Base-by-base conservation (phyloP, 2,329 filamentous ascomycete genomes). In the Penicillium thymicola region DNA sequence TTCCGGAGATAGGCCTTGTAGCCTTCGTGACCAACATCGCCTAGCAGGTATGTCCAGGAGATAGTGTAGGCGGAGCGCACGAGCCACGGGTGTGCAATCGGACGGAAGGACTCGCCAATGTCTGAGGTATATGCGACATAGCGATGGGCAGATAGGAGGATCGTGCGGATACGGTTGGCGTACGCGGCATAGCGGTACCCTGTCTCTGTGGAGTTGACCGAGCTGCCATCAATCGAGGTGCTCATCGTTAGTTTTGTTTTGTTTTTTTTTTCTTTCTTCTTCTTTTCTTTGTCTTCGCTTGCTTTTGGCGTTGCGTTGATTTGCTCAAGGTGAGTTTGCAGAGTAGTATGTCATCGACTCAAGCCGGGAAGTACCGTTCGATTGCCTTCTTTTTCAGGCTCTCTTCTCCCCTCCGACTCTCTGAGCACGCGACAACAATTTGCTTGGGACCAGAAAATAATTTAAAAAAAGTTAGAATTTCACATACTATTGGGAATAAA, bases 101-200 rank as follows among this genome's bases (percentile, higher is more conserved):
- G 94, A 2, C 94, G 86, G 76, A 99, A 99, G 0, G 90, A 95
- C 75, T 99, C 94, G 72, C 94, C 94, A 62, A 99, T 93, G 69
- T 97, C 93, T 21, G 88, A 92, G 0, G 94, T 97, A 74, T 99
- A 99, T 55, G 94, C 94, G 47, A 99, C 92, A 70, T 99, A 99
- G 68, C 94, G 88, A 70, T 97, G 94, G 4, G 92, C 92, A 16
- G 89, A 91, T 65, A 92, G 80, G 68, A 99, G 85, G 64, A 97
- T 89, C 8, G 92, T 96, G 59, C 90, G 87, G 60, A 94, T 78
- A 47, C 94, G 87, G 58, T 87, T 86, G 46, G 91, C 90, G 76
- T 99, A 99, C 65, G 89, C 94, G 55, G 92, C 93, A 77, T 97
- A 99, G 69, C 94, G 89, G 68, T 96, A 79, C 65, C 86, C 88